phyloP scores from a whole-genome alignment of 23 red algal species.

The Pyropia yezoensis region DNA sequence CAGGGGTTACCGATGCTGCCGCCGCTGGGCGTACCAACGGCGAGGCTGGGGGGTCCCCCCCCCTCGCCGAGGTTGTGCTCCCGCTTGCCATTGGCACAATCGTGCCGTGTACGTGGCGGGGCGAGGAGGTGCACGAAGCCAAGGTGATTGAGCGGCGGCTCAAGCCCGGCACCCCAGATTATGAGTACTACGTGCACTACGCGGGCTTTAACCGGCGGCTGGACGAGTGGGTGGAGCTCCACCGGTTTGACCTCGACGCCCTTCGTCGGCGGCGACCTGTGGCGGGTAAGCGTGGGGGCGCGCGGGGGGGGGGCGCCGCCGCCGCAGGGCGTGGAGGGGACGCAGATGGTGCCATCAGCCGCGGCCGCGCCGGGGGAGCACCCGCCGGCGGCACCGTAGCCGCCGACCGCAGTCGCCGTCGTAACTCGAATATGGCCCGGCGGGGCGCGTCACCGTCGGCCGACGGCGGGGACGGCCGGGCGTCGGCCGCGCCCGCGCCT shows the following conservation, averaged over 20 bases:
- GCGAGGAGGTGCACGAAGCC: slow-evolving; percentile 46
- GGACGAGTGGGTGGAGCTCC: slow-evolving; percentile 88
- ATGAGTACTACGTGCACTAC: slow-evolving; percentile 95
- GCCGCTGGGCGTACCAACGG: no score
- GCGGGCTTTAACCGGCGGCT: slow-evolving; percentile 81
- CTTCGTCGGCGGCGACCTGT: slow-evolving; percentile 29
- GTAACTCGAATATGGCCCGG: no score
- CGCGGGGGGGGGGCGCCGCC: slow-evolving; percentile 2
- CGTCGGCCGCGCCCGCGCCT: neutral
- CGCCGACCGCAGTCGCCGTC: neutral
- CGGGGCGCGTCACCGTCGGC: neutral
- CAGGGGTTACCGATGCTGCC: no score
- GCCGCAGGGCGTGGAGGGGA: neutral
- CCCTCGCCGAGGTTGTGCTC: slow-evolving; percentile 14
- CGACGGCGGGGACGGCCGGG: neutral
- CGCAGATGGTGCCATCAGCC: neutral
- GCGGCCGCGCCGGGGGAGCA: no score
- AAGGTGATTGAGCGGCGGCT: slow-evolving; percentile 53
- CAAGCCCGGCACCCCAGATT: slow-evolving; percentile 45
- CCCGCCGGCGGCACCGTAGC: neutral
- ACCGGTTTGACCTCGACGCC: slow-evolving; percentile 51
- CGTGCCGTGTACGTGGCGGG: slow-evolving; percentile 58
- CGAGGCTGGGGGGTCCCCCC: no score
- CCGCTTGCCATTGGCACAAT: slow-evolving; percentile 64
- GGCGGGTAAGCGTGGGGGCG: slow-evolving; percentile 31